Percentiles rank a stretch among this genome's conserved stretches.
These are phyloP conservation scores for Penicillium sp. DNA, from an alignment of 2,329 filamentous ascomycete species.

Conservation along the genomic window DNA sequence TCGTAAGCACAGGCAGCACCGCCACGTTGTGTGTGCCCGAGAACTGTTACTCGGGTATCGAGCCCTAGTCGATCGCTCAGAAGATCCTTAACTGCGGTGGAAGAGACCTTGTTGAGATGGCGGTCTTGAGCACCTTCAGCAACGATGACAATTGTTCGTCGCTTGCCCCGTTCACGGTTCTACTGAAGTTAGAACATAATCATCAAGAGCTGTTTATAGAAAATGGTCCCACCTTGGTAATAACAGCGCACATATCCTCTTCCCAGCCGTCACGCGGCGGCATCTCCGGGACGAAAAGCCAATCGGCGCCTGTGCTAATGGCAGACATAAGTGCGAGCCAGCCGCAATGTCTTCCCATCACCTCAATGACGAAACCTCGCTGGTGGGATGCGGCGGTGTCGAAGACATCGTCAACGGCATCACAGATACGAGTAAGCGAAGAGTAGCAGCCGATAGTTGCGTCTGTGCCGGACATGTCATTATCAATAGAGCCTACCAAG, in stretches of 20 bases:
- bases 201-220: neutral
- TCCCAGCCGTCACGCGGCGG: constrained; percentile 85
- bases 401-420: constrained; percentile 87
- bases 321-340: constrained; percentile 97
- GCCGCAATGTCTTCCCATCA: constrained; percentile 97
- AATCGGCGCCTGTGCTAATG: constrained; percentile 92
- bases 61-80: constrained; percentile 76
- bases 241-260: constrained; percentile 76
- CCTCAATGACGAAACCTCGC: constrained; percentile 93
- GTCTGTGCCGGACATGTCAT: constrained; percentile 94
- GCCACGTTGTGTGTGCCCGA: constrained; percentile 96
- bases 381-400: constrained; percentile 96
- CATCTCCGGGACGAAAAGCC: constrained; percentile 94
- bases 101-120: constrained; percentile 76
- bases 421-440: constrained; percentile 85
- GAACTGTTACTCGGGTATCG: constrained; percentile 89
- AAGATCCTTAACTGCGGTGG: constrained; percentile 78
- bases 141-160: constrained; percentile 96
- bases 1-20: constrained; percentile 91
- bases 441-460: constrained; percentile 97
- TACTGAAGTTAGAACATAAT: constrained; percentile 36
- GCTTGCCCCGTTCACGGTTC: constrained; percentile 83
- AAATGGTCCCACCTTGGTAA: constrained; percentile 58
- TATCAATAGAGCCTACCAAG: constrained; percentile 95
- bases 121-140: constrained; percentile 90